These are phyloP conservation scores for Coemansia sp. DNA, from an alignment of 192 early-diverging fungal genomes.

Conservation along the genomic window DNA sequence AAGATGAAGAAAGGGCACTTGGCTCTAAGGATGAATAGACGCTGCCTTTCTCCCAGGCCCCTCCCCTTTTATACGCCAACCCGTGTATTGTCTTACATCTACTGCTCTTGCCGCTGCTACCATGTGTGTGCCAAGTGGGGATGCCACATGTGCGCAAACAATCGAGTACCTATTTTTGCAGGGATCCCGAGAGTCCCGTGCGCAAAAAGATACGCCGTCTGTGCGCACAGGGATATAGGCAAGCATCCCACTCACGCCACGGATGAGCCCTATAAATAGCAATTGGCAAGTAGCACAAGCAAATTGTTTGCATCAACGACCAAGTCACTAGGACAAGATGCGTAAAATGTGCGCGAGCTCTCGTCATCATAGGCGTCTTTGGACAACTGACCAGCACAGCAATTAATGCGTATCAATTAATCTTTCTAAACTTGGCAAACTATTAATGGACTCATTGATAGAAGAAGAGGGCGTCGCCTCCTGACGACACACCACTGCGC, in stretches of 20 bases:
- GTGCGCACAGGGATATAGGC: not conserved
- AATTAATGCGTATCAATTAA: slow-evolving; percentile 5
- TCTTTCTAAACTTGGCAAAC: not conserved
- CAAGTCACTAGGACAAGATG: not conserved
- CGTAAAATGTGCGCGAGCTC: too few species aligned
- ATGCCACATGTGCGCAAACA: not conserved
- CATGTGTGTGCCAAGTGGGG: not conserved
- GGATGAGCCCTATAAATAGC: slow-evolving; percentile 3
- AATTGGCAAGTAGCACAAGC: not conserved
- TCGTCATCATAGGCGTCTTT: not conserved
- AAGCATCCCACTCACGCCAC: not conserved
- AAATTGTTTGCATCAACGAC: not conserved
- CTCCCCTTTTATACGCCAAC: not conserved
- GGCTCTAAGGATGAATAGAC: not conserved
- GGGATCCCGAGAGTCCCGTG: not conserved
- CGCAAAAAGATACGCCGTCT: slow-evolving; percentile 3
- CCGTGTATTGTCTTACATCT: not conserved
- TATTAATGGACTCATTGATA: not conserved
- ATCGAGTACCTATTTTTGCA: slow-evolving; percentile 10
- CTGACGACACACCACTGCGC: not conserved
- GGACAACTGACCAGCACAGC: not conserved
- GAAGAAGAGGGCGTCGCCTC: not conserved
- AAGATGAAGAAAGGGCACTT: not conserved
- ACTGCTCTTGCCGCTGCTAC: not conserved
- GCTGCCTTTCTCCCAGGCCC: not conserved